Conservation (phyloP, 805 yeast species). For the Saccharomycopsis javanensis region DNA sequence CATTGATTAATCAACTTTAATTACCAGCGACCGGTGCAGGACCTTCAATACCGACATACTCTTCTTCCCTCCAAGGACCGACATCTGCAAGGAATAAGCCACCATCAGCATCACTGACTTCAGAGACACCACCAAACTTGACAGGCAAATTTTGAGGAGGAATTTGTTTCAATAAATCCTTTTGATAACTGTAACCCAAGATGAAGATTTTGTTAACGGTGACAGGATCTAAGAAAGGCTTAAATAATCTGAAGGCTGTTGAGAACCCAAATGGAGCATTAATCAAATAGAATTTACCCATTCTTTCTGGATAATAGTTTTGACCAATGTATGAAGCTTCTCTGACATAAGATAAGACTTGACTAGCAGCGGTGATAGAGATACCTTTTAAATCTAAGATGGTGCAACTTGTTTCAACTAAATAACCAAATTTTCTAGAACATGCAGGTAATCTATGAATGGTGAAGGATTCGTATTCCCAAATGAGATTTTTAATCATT, state of each 20-base stretch:
- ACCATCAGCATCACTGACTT: constrained; percentile 54
- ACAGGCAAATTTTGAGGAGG: constrained; percentile 87
- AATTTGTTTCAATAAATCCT: constrained; percentile 82
- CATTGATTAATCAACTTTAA: no score
- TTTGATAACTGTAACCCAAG: constrained; percentile 66
- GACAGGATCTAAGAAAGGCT: constrained; percentile 94
- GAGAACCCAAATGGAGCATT: constrained; percentile 98
- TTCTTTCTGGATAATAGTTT: constrained; percentile 96
- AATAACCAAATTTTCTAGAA: constrained; percentile 65
- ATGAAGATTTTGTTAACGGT: constrained; percentile 93
- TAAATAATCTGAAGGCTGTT: constrained; percentile 82
- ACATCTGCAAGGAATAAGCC: constrained; percentile 81
- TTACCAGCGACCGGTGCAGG: constrained; percentile 60
- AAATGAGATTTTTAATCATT: constrained; percentile 89
- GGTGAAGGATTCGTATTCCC: constrained; percentile 94
- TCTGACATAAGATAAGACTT: constrained; percentile 77
- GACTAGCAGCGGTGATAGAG: constrained; percentile 72
- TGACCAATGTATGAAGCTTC: constrained; percentile 94
- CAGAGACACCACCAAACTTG: constrained; percentile 82
- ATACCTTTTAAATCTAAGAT: constrained; percentile 93
- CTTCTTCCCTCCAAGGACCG: constrained; percentile 95
- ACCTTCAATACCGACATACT: constrained; percentile 91
- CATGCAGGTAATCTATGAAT: constrained; percentile 86
- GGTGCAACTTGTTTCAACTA: constrained; percentile 94
- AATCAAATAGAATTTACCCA: constrained; percentile 94